phyloP scores from a whole-genome alignment of 139 green algal species.

The Chloropicon primus region DNA sequence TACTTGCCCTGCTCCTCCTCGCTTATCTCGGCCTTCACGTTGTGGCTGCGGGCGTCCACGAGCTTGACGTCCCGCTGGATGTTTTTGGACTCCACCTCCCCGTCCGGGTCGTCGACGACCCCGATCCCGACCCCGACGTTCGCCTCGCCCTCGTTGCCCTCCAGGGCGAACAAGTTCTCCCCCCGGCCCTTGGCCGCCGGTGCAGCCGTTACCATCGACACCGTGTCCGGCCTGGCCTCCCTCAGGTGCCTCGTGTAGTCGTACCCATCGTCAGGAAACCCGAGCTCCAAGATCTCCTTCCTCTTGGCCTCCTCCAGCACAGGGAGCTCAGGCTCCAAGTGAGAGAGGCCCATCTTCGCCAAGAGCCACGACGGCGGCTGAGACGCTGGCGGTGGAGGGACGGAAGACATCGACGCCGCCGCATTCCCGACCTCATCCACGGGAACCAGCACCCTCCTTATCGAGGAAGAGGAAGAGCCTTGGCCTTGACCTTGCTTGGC shows the following conservation, averaged over 20 bases:
- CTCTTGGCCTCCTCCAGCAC: slow-evolving; percentile 27
- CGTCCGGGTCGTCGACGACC: background rate
- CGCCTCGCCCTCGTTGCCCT: background rate
- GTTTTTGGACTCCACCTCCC: background rate
- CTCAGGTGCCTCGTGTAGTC: slow-evolving; percentile 83
- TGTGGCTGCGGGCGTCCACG: background rate
- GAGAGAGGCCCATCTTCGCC: slow-evolving; percentile 8
- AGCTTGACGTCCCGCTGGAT: background rate
- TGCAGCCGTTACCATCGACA: background rate
- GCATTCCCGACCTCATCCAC: slow-evolving; percentile 11
- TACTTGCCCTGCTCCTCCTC: background rate
- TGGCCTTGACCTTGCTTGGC: background rate
- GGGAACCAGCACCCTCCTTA: background rate
- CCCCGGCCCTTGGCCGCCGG: background rate
- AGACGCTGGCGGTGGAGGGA: slow-evolving; percentile 4
- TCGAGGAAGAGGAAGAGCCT: background rate
- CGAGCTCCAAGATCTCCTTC: slow-evolving; percentile 54
- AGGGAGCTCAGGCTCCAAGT: background rate
- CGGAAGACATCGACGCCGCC: slow-evolving; percentile 5
- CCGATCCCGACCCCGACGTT: slow-evolving; percentile 17
- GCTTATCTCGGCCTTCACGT: background rate
- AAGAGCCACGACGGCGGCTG: slow-evolving; percentile 36
- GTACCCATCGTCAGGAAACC: slow-evolving; percentile 91
- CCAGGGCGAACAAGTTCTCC: slow-evolving; percentile 14
- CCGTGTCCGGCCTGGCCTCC: slow-evolving; percentile 7